Evolutionary conservation across 495 filamentous ascomycete species (phyloP), one percentile per base, ranked within the genome.

Genomic region (Penicillium goetzii): DNA sequence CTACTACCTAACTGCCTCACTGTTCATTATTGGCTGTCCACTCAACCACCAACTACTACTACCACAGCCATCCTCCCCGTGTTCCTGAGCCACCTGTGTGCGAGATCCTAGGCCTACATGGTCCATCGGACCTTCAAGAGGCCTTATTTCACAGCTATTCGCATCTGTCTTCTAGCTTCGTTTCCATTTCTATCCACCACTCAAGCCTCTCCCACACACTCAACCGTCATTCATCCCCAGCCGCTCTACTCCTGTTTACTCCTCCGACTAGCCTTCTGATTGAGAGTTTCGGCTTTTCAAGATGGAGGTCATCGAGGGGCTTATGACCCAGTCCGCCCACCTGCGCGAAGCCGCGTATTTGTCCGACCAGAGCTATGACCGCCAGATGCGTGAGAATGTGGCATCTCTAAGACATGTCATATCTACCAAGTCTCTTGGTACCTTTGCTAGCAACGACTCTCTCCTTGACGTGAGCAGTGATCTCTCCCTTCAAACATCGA

Each of bases 381-480:
- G 61, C 17, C 69, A 70, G 38, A 68, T 78, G 17, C 70, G 70
- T 26, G 69, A 74, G 49, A 60, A 71, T 43, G 51, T 75, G 43
- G 30, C 70, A 7, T 73, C 66, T 58, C 40, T 74, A 6, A 72
- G 63, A 34, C 62, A 70, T 15, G 55, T 61, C 9, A 36, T 68
- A 19, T 62, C 69, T 0, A 67, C 56, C 36, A 65, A 68, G 15
- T 55, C 65, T 38, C 55, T 71, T 25, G 62, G 59, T 30, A 21
- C 59, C 14, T 40, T 68, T 52, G 50, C 61, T 26, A 64, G 43
- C 45, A 59, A 68, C 15, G 58, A 68, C 3, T 66, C 61, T 45
- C 23, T 76, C 3, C 53, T 78, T 17, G 67, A 77, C 62, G 78
- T 78, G 64, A 73, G 77, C 53, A 30, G 34, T 14, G n/a, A 55